These are phyloP conservation scores for Capsella bursapastoris DNA, from an alignment of 345 rosid species.

Conservation along the genomic window DNA sequence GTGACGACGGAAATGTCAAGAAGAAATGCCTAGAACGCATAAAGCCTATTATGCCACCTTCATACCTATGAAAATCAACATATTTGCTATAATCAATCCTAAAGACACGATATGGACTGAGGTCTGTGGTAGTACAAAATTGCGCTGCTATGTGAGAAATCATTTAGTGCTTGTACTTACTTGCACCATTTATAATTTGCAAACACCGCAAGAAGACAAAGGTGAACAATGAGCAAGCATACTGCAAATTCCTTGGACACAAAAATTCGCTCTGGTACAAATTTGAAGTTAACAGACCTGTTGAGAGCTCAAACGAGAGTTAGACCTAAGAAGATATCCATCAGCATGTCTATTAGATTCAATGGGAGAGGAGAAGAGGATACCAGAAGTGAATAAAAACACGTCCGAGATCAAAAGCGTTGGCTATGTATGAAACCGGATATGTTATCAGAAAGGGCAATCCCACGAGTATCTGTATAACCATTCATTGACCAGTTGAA, in stretches of 20 bases:
- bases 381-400: constrained; percentile 98
- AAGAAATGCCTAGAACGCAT: constrained; percentile 54
- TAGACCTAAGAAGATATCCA: constrained; percentile 26
- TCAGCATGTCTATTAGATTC: background rate
- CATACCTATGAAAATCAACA: constrained; percentile 60
- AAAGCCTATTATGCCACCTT: constrained; percentile 80
- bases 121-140: background rate
- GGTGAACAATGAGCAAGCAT: constrained; percentile 76
- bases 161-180: constrained; percentile 53
- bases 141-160: constrained; percentile 1
- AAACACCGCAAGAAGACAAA: constrained; percentile 61
- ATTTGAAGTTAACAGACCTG: constrained; percentile 99
- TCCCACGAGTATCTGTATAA: constrained; percentile 87
- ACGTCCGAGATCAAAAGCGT: constrained; percentile 95
- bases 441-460: constrained; percentile 76
- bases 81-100: constrained; percentile 5
- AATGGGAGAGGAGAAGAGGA: background rate
- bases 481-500: constrained; percentile 45
- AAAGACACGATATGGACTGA: constrained; percentile 15
- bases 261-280: constrained; percentile 82
- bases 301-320: constrained; percentile 37
- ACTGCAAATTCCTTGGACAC: constrained; percentile 86
- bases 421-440: constrained; percentile 74
- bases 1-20: constrained; percentile 44
- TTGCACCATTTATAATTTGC: constrained; percentile 96